Evolutionary conservation across 2,329 filamentous ascomycete genomes (phyloP), one percentile per base, ranked within the genome.

Genomic region (Alternaria arbusti): DNA sequence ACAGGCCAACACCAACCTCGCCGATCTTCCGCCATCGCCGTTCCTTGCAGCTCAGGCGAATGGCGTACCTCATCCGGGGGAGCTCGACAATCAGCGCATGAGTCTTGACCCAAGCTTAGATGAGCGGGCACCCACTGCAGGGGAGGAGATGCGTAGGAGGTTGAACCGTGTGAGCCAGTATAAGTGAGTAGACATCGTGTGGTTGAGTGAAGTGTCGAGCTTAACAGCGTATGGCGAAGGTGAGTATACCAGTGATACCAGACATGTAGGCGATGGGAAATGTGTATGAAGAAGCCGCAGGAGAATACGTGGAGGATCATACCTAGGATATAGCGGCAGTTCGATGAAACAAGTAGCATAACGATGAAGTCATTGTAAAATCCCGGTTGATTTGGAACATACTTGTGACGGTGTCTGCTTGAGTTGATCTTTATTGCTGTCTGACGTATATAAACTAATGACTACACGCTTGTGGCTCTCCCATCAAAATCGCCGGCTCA

Each of bases 21-120:
- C 74, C 22, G 74, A 78, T 32, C 66, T 78, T n/a, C 75, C 76
- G 7, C 76, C 77, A 0, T 78, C 74, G 12, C 78, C 78, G 1
- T 80, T 80, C 52, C 71, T 80, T 6, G 60, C 69, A n/a, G 72
- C 73, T 13, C 66, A 69, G 15, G 59, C 69, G 4, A 60, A 61
- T n/a, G 58, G 61, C 2, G 54, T 66, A 15, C 54, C 67, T 7
- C 57, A 63, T 12, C 52, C 70, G 11, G 59, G 66, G 5, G 61
- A 64, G 17, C 25, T 67, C 10, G 62, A 72, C 36, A 57, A 58
- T 8, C 45, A 59, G 11, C 60, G 47, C 12, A 55, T 58, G 47
- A 47, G 23, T 12, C 47, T 65, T 12, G 68, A 67, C 3, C 25
- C 49, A 3, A 57, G 63, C 26, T 4, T 55, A 11, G 52, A 50